Evolutionary conservation across 2,329 filamentous ascomycete genomes (phyloP).

Genomic region (Cladophialophora immunda): DNA sequence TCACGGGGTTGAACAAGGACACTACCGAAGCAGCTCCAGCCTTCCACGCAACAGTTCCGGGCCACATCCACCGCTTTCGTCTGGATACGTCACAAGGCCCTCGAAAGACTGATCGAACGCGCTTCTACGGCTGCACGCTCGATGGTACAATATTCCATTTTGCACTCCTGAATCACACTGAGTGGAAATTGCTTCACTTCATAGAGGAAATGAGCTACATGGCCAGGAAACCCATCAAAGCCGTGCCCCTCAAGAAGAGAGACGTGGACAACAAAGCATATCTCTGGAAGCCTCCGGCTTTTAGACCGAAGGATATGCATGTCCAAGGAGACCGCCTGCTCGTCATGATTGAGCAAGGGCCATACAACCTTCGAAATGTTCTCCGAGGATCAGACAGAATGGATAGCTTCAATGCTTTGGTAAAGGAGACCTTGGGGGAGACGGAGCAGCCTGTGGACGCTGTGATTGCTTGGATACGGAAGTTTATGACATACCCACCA

Average conservation of each 20-base stretch:
- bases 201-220: conserved; percentile 73
- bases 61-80: conserved; percentile 33
- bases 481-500: conserved; percentile 32
- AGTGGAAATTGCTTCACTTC: conserved; percentile 75
- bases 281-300: conserved; percentile 13
- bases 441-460: conserved; percentile 31
- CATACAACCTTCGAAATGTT: conserved; percentile 35
- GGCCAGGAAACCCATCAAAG: conserved; percentile 44
- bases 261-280: conserved; percentile 19
- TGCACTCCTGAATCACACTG: conserved; percentile 67
- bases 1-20: conserved; percentile 29
- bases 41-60: conserved; percentile 37
- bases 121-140: conserved; percentile 70
- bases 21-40: conserved; percentile 25
- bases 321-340: conserved; percentile 36
- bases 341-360: conserved; percentile 39
- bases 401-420: conserved; percentile 27
- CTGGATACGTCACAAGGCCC: conserved; percentile 15
- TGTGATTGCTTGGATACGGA: conserved; percentile 36
- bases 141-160: conserved; percentile 77
- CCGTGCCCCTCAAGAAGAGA: conserved; percentile 25
- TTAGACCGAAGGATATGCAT: conserved; percentile 34
- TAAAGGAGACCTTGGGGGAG: conserved; percentile 24
- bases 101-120: conserved; percentile 14
- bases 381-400: conserved; percentile 25